Evolutionary conservation across 352 stramenopile species (phyloP).

Genomic region (Aphanomyces invadans): DNA sequence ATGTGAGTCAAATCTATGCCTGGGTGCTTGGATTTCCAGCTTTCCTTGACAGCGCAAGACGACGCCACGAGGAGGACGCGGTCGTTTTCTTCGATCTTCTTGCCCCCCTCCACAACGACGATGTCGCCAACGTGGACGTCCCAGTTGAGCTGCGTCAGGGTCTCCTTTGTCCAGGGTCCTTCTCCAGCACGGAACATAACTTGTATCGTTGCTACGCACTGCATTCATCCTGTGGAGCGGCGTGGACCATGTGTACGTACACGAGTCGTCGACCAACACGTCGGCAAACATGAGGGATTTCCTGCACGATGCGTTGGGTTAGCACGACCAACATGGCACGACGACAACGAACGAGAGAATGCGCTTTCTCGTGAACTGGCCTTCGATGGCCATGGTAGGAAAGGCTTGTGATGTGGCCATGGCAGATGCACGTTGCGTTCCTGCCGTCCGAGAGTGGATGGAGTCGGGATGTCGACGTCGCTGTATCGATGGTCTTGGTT

Average conservation of each 20-base stretch:
- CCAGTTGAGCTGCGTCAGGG: slow-evolving; percentile 71
- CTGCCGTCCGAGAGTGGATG: too few relatives aligned
- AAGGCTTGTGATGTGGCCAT: neutral
- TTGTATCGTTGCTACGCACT: slow-evolving; percentile 50
- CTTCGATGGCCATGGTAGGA: slow-evolving; percentile 21
- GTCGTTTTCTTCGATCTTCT: slow-evolving; percentile 41
- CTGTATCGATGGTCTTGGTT: too few relatives aligned
- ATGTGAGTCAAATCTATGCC: slow-evolving; percentile 39
- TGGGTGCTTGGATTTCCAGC: slow-evolving; percentile 46
- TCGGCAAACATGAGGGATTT: slow-evolving; percentile 79
- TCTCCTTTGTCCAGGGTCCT: slow-evolving; percentile 45
- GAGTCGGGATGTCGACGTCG: too few relatives aligned
- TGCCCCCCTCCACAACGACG: slow-evolving; percentile 36
- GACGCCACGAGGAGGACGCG: slow-evolving; percentile 49
- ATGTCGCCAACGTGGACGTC: slow-evolving; percentile 65
- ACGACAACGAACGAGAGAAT: slow-evolving; percentile 61
- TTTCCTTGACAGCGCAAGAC: slow-evolving; percentile 41
- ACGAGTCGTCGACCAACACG: slow-evolving; percentile 55
- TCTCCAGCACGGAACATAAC: slow-evolving; percentile 71
- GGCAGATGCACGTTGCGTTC: too few relatives aligned
- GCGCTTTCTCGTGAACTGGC: slow-evolving; percentile 67
- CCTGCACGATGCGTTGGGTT: slow-evolving; percentile 30
- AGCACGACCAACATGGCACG: neutral
- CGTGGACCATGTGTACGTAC: slow-evolving; percentile 27
- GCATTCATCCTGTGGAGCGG: neutral